Evolutionary conservation across 2,329 filamentous ascomycete genomes (phyloP).

Genomic region (Albifimbria verrucaria): DNA sequence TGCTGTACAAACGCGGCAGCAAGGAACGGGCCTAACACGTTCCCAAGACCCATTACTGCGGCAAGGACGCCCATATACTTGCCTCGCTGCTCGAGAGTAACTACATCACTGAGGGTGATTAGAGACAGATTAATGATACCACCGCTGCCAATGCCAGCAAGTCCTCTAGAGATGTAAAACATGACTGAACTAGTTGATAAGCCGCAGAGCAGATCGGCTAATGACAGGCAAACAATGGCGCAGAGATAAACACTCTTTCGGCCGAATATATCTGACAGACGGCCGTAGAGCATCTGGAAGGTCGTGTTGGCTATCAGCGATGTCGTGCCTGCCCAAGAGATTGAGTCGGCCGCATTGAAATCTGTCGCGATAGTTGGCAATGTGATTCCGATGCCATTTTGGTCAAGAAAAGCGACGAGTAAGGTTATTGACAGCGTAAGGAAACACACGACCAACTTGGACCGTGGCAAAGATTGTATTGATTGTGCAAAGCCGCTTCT

Average conservation of each 20-base stretch:
- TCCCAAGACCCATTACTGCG: conserved; percentile 36
- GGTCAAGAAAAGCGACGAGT: neutral
- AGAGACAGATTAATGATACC: conserved; percentile 57
- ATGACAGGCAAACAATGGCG: conserved; percentile 47
- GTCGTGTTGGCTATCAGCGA: conserved; percentile 55
- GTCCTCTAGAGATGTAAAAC: conserved; percentile 58
- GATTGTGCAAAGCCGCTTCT: conserved; percentile 1
- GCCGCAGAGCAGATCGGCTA: conserved; percentile 58
- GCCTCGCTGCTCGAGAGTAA: conserved; percentile 55
- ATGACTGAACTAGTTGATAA: conserved; percentile 52
- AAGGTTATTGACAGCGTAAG: neutral
- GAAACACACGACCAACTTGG: neutral
- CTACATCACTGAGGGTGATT: conserved; percentile 61
- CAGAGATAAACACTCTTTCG: conserved; percentile 56
- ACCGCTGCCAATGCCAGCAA: conserved; percentile 60
- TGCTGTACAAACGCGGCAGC: conserved; percentile 34
- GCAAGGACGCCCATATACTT: conserved; percentile 48
- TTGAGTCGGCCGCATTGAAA: conserved; percentile 43
- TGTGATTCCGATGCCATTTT: conserved; percentile 48
- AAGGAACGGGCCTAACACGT: conserved; percentile 40
- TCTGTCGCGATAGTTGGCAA: conserved; percentile 50
- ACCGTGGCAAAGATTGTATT: conserved; percentile 1
- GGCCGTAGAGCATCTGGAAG: conserved; percentile 63
- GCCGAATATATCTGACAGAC: conserved; percentile 59
- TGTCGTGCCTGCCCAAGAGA: conserved; percentile 53